phyloP scores from a whole-genome alignment of 2,329 filamentous ascomycete species.

The Fulvia fulva region DNA sequence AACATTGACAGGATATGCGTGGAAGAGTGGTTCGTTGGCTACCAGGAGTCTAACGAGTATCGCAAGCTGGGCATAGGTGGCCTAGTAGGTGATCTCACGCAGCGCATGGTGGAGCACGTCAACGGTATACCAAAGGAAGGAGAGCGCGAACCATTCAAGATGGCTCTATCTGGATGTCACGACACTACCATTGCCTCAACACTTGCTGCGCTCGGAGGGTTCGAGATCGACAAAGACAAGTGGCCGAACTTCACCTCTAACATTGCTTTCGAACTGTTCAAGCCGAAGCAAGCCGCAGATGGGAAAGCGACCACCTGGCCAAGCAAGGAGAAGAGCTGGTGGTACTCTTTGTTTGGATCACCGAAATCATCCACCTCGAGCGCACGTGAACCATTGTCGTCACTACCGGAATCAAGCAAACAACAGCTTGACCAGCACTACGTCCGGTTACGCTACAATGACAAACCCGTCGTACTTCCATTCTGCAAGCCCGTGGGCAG shows the following conservation, averaged over 20 bases:
- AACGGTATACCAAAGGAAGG: slow-evolving; percentile 37
- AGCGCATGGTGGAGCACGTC: slow-evolving; percentile 44
- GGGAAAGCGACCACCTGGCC: slow-evolving; percentile 17
- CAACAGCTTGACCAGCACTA: slow-evolving; percentile 69
- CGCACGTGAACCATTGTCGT: slow-evolving; percentile 52
- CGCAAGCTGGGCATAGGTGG: slow-evolving; percentile 82
- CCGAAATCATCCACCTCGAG: slow-evolving; percentile 7
- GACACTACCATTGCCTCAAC: slow-evolving; percentile 86
- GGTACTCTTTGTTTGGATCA: slow-evolving; percentile 26
- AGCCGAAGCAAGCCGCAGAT: slow-evolving; percentile 40
- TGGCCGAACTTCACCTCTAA: slow-evolving; percentile 96
- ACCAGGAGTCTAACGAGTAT: slow-evolving; percentile 79
- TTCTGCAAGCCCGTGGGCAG: slow-evolving; percentile 74
- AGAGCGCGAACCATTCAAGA: slow-evolving; percentile 55
- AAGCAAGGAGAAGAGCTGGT: slow-evolving; percentile 26
- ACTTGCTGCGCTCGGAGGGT: slow-evolving; percentile 74
- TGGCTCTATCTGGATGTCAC: slow-evolving; percentile 82
- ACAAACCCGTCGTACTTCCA: slow-evolving; percentile 73
- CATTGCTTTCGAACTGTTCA: slow-evolving; percentile 86
- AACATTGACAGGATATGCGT: slow-evolving; percentile 71
- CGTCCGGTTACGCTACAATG: slow-evolving; percentile 88
- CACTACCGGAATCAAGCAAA: slow-evolving; percentile 57
- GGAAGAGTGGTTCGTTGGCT: slow-evolving; percentile 92
- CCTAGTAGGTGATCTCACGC: slow-evolving; percentile 76
- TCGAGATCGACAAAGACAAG: slow-evolving; percentile 55